These are phyloP conservation scores for Pythium sukuiense DNA, from an alignment of 352 stramenopile genomes.

Conservation along the genomic window DNA sequence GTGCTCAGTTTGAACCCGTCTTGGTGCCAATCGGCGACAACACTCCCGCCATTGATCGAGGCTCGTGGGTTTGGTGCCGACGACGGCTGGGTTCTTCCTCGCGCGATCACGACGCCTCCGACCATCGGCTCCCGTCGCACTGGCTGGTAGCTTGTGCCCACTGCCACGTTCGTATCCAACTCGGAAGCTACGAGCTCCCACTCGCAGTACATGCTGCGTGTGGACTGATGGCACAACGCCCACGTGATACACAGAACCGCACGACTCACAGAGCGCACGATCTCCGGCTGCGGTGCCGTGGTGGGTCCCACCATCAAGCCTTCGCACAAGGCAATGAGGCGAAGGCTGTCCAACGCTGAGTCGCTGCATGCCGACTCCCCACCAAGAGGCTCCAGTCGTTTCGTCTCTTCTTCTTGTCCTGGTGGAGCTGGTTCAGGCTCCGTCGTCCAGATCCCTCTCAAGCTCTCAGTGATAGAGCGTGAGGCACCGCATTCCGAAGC, in stretches of 20 bases:
- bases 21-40: neutral
- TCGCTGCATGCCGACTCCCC: neutral
- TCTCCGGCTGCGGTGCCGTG: too few relatives aligned
- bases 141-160: neutral
- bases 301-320: neutral
- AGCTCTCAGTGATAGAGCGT: neutral
- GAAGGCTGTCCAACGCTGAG: neutral
- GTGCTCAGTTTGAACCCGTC: constrained; percentile 5
- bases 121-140: neutral
- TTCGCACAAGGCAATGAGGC: neutral
- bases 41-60: too few relatives aligned
- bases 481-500: neutral
- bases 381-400: neutral
- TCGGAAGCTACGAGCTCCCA: too few relatives aligned
- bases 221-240: too few relatives aligned
- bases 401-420: neutral
- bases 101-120: neutral
- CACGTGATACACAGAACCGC: too few relatives aligned
- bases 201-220: too few relatives aligned
- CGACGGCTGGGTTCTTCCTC: too few relatives aligned
- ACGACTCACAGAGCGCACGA: too few relatives aligned
- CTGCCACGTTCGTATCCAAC: neutral
- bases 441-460: neutral
- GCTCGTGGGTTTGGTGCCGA: too few relatives aligned
- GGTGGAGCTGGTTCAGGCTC: neutral